Evolutionary conservation across 805 yeast genomes (phyloP).

Genomic region (Grigorovia yakushimaensis): DNA sequence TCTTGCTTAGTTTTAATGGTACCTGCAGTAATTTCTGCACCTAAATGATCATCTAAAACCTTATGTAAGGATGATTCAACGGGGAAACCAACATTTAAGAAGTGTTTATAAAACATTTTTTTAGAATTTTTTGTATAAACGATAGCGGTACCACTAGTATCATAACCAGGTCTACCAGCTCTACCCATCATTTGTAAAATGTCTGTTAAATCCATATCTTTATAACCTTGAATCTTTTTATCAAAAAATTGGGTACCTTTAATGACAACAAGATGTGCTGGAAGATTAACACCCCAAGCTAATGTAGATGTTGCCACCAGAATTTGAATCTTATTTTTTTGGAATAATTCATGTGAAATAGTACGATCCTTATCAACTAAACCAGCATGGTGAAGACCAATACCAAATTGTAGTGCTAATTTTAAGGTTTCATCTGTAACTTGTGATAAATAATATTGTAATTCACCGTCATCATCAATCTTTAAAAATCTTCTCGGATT

Average conservation of each 20-base stretch:
- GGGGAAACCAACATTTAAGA: conserved; percentile 89
- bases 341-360: conserved; percentile 77
- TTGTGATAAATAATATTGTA: conserved; percentile 72
- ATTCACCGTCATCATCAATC: conserved; percentile 63
- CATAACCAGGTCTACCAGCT: conserved; percentile 98
- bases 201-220: conserved; percentile 90
- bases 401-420: conserved; percentile 64
- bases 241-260: conserved; percentile 97
- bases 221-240: conserved; percentile 85
- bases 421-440: conserved; percentile 80
- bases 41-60: conserved; percentile 80
- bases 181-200: conserved; percentile 97
- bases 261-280: conserved; percentile 95
- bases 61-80: conserved; percentile 77
- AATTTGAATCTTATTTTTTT: conserved; percentile 75
- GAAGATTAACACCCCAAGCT: conserved; percentile 99
- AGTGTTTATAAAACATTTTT: conserved; percentile 76
- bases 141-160: conserved; percentile 86
- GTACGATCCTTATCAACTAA: conserved; percentile 83
- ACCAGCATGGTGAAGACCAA: conserved; percentile 97
- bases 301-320: conserved; percentile 92
- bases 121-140: conserved; percentile 74
- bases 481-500: conserved; percentile 57
- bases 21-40: conserved; percentile 93
- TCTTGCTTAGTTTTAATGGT: conserved; percentile 87